phyloP scores from a whole-genome alignment of 768 basidiomycete genomes.

The Lactarius pseudohatsudake region DNA sequence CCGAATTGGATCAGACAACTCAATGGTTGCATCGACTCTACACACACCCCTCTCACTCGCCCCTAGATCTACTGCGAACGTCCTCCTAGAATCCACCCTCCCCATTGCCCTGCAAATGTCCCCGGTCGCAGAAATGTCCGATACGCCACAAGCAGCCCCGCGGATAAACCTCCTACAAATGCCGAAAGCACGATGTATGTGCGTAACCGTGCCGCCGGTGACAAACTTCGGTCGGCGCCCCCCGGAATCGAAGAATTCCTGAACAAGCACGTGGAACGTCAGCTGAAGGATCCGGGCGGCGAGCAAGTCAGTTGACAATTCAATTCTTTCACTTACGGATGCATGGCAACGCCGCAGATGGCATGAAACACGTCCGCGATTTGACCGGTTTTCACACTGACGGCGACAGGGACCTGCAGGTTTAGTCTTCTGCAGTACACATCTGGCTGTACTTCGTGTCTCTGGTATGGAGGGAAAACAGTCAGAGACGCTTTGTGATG shows the following conservation, averaged over 20 bases:
- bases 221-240: constrained; percentile 76
- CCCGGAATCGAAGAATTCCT: constrained; percentile 65
- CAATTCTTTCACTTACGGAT: constrained; percentile 60
- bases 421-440: constrained; percentile 89
- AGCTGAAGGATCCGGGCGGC: constrained; percentile 13
- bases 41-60: background rate
- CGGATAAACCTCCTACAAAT: constrained; percentile 68
- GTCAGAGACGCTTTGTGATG: constrained; percentile 12
- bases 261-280: constrained; percentile 18
- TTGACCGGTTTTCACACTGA: constrained; percentile 85
- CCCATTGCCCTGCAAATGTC: constrained; percentile 60
- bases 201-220: constrained; percentile 63
- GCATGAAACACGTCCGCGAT: constrained; percentile 85
- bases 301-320: constrained; percentile 10
- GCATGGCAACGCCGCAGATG: constrained; percentile 81
- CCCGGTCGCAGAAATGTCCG: constrained; percentile 68
- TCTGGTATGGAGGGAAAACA: constrained; percentile 42
- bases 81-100: constrained; percentile 61
- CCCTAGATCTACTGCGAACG: constrained; percentile 45
- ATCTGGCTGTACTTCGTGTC: constrained; percentile 98
- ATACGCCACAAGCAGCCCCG: constrained; percentile 68
- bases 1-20: constrained; percentile 13
- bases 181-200: constrained; percentile 74
- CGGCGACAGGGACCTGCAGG: constrained; percentile 92
- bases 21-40: background rate